phyloP scores from a whole-genome alignment of 176 grass and related monocot genomes.

The Puya raimondii region DNA sequence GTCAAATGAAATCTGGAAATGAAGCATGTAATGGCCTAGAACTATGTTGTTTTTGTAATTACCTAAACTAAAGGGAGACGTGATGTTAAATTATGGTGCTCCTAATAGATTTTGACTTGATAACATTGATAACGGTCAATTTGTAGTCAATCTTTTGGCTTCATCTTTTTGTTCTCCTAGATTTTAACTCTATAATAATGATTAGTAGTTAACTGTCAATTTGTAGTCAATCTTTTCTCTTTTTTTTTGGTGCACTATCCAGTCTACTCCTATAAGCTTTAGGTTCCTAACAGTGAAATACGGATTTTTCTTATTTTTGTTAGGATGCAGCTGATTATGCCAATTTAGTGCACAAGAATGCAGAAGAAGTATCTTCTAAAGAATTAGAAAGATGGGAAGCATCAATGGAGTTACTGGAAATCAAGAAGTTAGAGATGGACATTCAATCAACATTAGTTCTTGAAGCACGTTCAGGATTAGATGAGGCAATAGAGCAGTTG shows the following conservation, averaged over 20 bases:
- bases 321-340: conserved; percentile 74
- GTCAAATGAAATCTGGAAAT: no score
- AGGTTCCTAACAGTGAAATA: neutral
- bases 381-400: conserved; percentile 77
- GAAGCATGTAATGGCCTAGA: no score
- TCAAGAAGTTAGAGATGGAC: conserved; percentile 62
- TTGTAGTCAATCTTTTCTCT: neutral
- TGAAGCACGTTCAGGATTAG: conserved; percentile 49
- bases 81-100: no score
- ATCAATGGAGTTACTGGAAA: conserved; percentile 77
- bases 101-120: no score
- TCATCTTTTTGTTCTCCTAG: no score
- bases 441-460: conserved; percentile 72
- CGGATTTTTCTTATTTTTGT: conserved; percentile 26
- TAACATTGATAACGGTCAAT: no score
- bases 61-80: no score
- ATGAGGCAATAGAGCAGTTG: conserved; percentile 66
- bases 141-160: no score
- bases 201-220: no score
- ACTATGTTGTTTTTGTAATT: no score
- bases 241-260: neutral
- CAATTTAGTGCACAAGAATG: conserved; percentile 43
- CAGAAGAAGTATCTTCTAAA: conserved; percentile 45
- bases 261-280: neutral
- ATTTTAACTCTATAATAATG: no score